Evolutionary conservation across 345 rosid species (phyloP).

Genomic region (Sisymbrium altissimum): DNA sequence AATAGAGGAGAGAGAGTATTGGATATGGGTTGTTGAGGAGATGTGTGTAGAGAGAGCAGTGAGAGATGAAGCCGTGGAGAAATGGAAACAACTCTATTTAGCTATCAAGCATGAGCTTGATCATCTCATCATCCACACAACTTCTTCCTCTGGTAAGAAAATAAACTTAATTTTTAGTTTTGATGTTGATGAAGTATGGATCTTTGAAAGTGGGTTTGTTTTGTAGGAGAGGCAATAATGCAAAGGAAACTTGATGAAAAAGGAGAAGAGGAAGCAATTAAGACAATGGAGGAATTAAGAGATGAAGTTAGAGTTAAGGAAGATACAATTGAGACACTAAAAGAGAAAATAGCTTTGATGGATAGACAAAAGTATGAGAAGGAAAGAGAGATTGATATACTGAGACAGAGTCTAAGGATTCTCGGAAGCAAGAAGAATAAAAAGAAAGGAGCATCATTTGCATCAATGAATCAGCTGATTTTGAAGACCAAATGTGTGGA

Average conservation of each 20-base stretch:
- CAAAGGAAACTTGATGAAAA: constrained; percentile 49
- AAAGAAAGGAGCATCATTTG: not conserved
- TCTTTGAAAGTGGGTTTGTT: not conserved
- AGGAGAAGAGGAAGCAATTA: constrained; percentile 27
- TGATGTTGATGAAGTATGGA: not conserved
- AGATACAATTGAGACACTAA: constrained; percentile 42
- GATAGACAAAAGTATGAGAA: constrained; percentile 50
- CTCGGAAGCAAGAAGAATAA: constrained; percentile 39
- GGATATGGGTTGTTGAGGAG: constrained; percentile 48
- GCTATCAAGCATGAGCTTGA: constrained; percentile 86
- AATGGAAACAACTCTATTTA: constrained; percentile 83
- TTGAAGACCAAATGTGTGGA: constrained; percentile 31
- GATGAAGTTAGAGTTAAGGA: constrained; percentile 56
- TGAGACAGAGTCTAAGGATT: constrained; percentile 71
- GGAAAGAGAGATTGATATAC: constrained; percentile 57
- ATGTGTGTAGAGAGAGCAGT: constrained; percentile 65
- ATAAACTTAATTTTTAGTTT: not conserved
- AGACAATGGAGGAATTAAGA: constrained; percentile 47
- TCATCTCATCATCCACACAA: constrained; percentile 60
- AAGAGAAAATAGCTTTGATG: constrained; percentile 36
- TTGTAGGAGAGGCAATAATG: constrained; percentile 41
- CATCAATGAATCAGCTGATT: constrained; percentile 11
- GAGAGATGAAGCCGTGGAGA: constrained; percentile 73
- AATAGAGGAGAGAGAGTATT: constrained; percentile 36
- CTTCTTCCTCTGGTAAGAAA: constrained; percentile 41